phyloP scores from a whole-genome alignment of 805 yeast species.

The Teunomyces aglyptinius region DNA sequence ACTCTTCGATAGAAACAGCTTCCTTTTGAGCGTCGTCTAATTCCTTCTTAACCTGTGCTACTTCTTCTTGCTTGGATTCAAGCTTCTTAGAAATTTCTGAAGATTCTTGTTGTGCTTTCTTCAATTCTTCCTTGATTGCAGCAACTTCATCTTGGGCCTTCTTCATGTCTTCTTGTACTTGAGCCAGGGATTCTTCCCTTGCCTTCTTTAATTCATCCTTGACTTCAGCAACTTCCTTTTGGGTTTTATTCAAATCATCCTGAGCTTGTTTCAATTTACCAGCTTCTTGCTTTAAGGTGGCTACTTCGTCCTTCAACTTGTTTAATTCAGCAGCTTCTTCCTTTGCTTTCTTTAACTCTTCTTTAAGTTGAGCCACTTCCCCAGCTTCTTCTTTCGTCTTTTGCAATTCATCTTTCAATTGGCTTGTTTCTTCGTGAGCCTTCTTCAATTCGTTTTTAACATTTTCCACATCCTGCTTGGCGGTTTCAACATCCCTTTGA shows the following conservation, averaged over 20 bases:
- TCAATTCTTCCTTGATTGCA: conserved; percentile 1
- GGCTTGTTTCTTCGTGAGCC: too few relatives aligned
- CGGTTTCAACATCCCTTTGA: background rate
- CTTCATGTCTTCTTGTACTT: background rate
- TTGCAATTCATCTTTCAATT: background rate
- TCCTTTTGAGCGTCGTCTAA: background rate
- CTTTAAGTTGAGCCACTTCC: background rate
- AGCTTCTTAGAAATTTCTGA: too few relatives aligned
- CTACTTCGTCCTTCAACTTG: background rate
- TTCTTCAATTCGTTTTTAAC: too few relatives aligned
- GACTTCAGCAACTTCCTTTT: background rate
- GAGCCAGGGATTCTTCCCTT: background rate
- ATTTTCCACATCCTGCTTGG: background rate
- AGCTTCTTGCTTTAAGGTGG: background rate
- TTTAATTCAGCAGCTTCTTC: background rate
- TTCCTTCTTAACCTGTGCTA: background rate
- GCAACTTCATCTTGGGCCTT: conserved; percentile 2
- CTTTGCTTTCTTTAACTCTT: background rate
- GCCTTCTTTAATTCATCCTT: conserved; percentile 4
- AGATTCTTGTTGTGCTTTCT: background rate
- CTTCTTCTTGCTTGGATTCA: too few relatives aligned
- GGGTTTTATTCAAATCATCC: conserved; percentile 1
- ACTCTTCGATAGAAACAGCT: background rate
- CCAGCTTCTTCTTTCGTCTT: background rate
- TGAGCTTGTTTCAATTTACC: background rate